Conservation (phyloP, 495 filamentous ascomycete genomes). For the Xylaria cubensis region DNA sequence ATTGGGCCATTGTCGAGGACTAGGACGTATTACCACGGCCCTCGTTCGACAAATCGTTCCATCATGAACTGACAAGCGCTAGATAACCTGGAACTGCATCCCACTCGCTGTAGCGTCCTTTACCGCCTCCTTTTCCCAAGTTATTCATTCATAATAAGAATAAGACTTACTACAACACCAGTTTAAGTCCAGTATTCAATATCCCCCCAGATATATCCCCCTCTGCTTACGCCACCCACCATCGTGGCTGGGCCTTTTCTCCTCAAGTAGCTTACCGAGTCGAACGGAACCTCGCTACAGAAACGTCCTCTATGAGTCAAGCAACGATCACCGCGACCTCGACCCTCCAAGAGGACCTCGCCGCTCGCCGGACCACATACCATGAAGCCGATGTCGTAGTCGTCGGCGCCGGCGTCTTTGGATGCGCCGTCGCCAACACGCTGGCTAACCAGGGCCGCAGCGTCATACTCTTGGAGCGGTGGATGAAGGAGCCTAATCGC, state of each 20-base stretch:
- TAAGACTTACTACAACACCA: not conserved
- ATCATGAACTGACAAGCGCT: slow-evolving; percentile 30
- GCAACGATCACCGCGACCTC: slow-evolving; percentile 26
- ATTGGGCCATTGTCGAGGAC: slow-evolving; percentile 16
- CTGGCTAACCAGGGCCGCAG: slow-evolving; percentile 84
- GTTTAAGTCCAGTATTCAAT: not conserved
- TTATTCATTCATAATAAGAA: not conserved
- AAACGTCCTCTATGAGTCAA: slow-evolving; percentile 37
- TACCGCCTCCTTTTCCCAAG: slow-evolving; percentile 15
- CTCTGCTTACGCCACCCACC: not conserved
- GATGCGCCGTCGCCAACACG: slow-evolving; percentile 84
- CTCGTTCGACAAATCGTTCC: slow-evolving; percentile 30
- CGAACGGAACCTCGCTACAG: slow-evolving; percentile 5
- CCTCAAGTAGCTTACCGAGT: not conserved
- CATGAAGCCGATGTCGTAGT: slow-evolving; percentile 79
- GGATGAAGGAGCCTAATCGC: slow-evolving; percentile 91
- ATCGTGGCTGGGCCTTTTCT: not conserved
- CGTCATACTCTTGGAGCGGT: slow-evolving; percentile 88
- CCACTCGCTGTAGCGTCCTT: not conserved
- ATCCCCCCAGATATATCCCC: not conserved
- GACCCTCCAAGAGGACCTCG: slow-evolving; percentile 43
- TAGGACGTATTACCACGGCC: slow-evolving; percentile 4
- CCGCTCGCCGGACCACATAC: slow-evolving; percentile 48
- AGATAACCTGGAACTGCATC: not conserved
- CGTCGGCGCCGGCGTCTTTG: slow-evolving; percentile 88